phyloP scores from a whole-genome alignment of 2,329 filamentous ascomycete species.

The Colletotrichum tropicale region DNA sequence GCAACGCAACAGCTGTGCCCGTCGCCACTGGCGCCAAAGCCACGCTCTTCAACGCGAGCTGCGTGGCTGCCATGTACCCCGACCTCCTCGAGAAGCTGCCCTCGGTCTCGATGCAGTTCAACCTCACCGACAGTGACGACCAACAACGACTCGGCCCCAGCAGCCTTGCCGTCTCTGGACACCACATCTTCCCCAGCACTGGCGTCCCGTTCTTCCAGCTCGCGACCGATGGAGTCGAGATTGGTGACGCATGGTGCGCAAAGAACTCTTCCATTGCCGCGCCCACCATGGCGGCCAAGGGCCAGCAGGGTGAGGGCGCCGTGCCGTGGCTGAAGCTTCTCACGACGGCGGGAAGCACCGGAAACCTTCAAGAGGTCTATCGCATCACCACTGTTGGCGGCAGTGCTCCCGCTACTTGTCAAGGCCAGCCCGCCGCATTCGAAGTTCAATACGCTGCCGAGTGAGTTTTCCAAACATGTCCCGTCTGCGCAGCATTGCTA shows the following conservation, averaged over 20 bases:
- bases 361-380: constrained; percentile 76
- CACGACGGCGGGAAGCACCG: constrained; percentile 58
- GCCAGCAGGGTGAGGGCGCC: constrained; percentile 67
- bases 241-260: constrained; percentile 66
- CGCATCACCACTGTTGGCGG: constrained; percentile 86
- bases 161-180: constrained; percentile 69
- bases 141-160: constrained; percentile 53
- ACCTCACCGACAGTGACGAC: constrained; percentile 39
- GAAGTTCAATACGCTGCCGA: constrained; percentile 81
- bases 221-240: constrained; percentile 55
- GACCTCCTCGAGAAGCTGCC: constrained; percentile 70
- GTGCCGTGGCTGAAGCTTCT: constrained; percentile 83
- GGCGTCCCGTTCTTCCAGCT: constrained; percentile 84
- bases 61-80: constrained; percentile 73
- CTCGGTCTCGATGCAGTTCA: constrained; percentile 70
- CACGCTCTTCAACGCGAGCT: constrained; percentile 86
- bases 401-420: constrained; percentile 73
- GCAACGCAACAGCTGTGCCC: constrained; percentile 65
- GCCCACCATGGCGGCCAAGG: constrained; percentile 63
- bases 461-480: constrained; percentile 61
- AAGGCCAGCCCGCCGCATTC: constrained; percentile 66
- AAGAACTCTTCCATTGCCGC: constrained; percentile 68
- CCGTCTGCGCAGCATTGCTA: background rate
- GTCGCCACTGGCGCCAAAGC: constrained; percentile 76
- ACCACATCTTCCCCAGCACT: constrained; percentile 79